Percentiles rank a stretch among this genome's conserved stretches.
These are phyloP conservation scores for Lolium perenne DNA, from an alignment of 176 grass and related monocot species.

Conservation along the genomic window DNA sequence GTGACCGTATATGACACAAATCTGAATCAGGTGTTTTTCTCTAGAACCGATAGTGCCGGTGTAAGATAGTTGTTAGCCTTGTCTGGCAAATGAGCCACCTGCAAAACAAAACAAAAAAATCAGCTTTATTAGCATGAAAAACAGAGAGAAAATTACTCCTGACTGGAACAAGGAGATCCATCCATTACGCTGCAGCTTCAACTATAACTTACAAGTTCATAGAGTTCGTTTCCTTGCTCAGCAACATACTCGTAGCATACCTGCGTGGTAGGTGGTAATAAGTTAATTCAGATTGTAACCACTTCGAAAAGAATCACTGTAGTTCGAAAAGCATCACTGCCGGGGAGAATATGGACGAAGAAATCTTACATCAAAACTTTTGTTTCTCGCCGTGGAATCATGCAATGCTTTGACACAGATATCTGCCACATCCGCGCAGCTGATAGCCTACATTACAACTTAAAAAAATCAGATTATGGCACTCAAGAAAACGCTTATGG, in stretches of 20 bases:
- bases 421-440: conserved; percentile 97
- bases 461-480: neutral
- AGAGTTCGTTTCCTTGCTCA: conserved; percentile 83
- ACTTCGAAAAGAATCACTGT: too few relatives aligned
- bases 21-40: conserved; percentile 86
- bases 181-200: neutral
- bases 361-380: conserved; percentile 96
- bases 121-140: conserved; percentile 12
- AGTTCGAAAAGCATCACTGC: neutral
- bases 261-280: conserved; percentile 35
- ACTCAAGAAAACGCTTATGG: neutral
- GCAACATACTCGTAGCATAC: conserved; percentile 94
- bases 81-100: conserved; percentile 99
- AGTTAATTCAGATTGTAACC: conserved; percentile 29
- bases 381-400: conserved; percentile 97
- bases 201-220: conserved; percentile 79
- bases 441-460: conserved; percentile 68
- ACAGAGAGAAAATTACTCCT: neutral
- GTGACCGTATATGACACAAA: conserved; percentile 27
- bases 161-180: conserved; percentile 5
- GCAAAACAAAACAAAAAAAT: conserved; percentile 14
- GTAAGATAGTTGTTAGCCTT: conserved; percentile 99
- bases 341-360: conserved; percentile 18
- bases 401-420: conserved; percentile 98
- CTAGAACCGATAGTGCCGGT: conserved; percentile 90